phyloP scores from a whole-genome alignment of 306 rosid genomes.

The Gleditsia sinensis region DNA sequence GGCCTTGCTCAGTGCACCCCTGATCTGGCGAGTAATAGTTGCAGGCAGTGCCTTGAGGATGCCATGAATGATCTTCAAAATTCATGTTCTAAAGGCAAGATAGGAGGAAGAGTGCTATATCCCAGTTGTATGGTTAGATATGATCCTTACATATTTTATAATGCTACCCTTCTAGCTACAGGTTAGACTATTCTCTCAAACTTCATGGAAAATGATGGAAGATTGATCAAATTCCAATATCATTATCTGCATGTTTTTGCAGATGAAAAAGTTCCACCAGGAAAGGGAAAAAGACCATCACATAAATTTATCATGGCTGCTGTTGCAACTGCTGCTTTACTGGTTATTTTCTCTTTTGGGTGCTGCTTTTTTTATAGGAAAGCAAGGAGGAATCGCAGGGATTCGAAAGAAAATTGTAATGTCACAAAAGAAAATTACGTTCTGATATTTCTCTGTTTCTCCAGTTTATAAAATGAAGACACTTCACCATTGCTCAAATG shows the following conservation, averaged over 20 bases:
- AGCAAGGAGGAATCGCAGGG: too few species aligned
- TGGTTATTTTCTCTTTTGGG: not conserved
- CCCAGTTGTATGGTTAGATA: conserved; percentile 41
- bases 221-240: not conserved
- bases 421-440: not conserved
- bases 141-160: conserved; percentile 11
- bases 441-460: not conserved
- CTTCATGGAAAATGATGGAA: not conserved
- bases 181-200: conserved; percentile 21
- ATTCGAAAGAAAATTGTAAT: conserved; percentile 27
- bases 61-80: conserved; percentile 25
- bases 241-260: not conserved
- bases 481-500: not conserved
- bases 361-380: not conserved
- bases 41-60: too few species aligned
- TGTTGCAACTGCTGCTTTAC: not conserved
- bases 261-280: not conserved
- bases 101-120: conserved; percentile 33
- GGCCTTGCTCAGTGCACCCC: conserved; percentile 42
- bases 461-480: conserved; percentile 6
- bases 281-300: not conserved
- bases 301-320: not conserved
- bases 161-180: not conserved
- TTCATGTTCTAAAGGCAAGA: conserved; percentile 32
- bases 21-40: not conserved